Conservation (phyloP, 306 rosid genomes). For the Rosa multiflora region DNA sequence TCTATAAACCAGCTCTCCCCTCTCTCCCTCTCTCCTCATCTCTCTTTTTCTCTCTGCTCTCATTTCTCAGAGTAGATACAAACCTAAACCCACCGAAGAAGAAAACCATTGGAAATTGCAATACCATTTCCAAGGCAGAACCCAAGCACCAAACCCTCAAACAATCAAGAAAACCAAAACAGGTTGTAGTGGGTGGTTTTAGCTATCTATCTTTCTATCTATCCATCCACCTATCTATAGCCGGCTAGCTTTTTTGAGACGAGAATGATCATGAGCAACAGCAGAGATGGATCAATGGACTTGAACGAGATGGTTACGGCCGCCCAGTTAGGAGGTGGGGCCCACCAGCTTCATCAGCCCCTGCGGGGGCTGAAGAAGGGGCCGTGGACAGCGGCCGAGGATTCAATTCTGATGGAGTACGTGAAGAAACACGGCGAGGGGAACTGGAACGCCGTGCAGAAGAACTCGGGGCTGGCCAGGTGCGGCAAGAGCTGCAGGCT, state of each 20-base stretch:
- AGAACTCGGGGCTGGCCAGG: conserved; percentile 54
- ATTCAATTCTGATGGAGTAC: conserved; percentile 55
- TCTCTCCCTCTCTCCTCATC: not conserved
- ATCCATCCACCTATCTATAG: not conserved
- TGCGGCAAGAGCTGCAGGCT: conserved; percentile 92
- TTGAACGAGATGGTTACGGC: not conserved
- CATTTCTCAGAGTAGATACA: conserved; percentile 14
- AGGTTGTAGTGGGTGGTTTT: not conserved
- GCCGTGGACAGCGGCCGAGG: conserved; percentile 79
- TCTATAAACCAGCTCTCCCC: not conserved
- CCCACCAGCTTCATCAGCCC: conserved; percentile 3
- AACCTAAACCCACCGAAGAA: not conserved
- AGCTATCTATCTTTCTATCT: not conserved
- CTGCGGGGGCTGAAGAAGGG: conserved; percentile 54
- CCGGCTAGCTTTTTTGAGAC: not conserved
- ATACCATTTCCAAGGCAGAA: conserved; percentile 7
- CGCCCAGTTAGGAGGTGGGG: not conserved
- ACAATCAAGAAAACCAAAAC: not conserved
- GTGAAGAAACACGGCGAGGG: conserved; percentile 74
- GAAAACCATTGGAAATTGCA: not conserved
- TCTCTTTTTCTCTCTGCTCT: not conserved
- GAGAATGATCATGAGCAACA: conserved; percentile 13
- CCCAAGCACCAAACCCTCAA: not conserved
- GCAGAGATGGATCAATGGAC: conserved; percentile 8
- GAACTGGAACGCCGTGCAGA: conserved; percentile 81